Evolutionary conservation across 2,329 filamentous ascomycete species (phyloP), one percentile per base, ranked within the genome.

Genomic region (Alternaria brassicae): DNA sequence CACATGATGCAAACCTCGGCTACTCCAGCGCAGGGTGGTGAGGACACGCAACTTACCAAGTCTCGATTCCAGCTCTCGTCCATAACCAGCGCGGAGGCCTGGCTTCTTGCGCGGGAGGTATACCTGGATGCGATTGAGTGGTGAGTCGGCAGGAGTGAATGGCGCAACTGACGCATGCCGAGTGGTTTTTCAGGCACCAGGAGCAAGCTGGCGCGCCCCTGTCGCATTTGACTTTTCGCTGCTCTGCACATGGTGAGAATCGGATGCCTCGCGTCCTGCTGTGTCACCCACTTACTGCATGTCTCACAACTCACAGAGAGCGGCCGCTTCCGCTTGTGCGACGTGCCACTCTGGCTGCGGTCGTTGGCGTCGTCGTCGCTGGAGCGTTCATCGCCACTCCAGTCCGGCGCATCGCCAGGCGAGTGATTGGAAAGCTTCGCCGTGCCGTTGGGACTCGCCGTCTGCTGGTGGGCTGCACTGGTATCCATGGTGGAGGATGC

Each of bases 161-260:
- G 21, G 42, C 34, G 44, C 41, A 37, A 64, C 70, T 61, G 61
- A 74, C 86, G 72, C 89, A 91, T 40, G 82, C 68, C 63, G 89
- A 86, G 58, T 84, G 84, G 75, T 91, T 90, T 50, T 88, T 85
- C 49, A 86, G 78, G 73, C 89, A 91, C 89, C 89, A 91, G 21
- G 88, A 88, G 41, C 89, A 91, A n/a, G 87, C 86, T 2, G 91
- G 91, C 69, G 92, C 89, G 5, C 88, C 88, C 34, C 91, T 86
- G 77, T 93, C 90, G 77, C 77, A 80, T 79, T 79, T 79, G 52
- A 92, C 90, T 83, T 93, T 94, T 80, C 91, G 83, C 77, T 91
- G 88, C 78, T 93, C 51, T 55, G 17, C 21, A 32, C 0, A 39
- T 19, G n/a, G 25, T 53, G 5, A 53, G 36, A n/a, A 45, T 23